phyloP scores from a whole-genome alignment of 805 yeast genomes.

The Jamesozyma jinghongensis region DNA sequence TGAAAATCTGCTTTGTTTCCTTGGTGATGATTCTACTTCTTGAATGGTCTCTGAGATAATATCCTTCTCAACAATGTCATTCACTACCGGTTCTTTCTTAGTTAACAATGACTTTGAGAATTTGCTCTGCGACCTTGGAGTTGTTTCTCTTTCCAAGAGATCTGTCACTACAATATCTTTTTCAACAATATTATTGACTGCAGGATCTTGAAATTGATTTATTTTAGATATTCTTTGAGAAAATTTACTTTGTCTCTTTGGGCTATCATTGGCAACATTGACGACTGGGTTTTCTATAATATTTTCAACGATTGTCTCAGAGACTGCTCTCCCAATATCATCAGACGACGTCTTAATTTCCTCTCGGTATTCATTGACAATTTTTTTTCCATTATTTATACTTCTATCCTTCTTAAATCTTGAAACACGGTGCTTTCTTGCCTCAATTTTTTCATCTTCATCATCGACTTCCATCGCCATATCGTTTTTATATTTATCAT shows the following conservation, averaged over 20 bases:
- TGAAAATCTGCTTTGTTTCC: slow-evolving; percentile 1
- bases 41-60: too few relatives aligned
- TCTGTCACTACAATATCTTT: slow-evolving; percentile 3
- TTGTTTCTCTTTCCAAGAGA: too few relatives aligned
- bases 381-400: not conserved
- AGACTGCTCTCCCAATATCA: not conserved
- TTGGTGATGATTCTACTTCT: too few relatives aligned
- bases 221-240: slow-evolving; percentile 3
- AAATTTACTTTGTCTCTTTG: not conserved
- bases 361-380: too few relatives aligned
- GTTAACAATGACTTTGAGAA: not conserved
- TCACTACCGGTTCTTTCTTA: too few relatives aligned
- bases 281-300: not conserved
- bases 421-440: slow-evolving; percentile 17
- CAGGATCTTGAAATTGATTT: slow-evolving; percentile 4
- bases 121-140: not conserved
- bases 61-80: slow-evolving; percentile 5
- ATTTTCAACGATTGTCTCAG: not conserved
- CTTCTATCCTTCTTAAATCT: slow-evolving; percentile 25
- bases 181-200: slow-evolving; percentile 6
- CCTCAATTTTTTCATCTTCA: slow-evolving; percentile 3
- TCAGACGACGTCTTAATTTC: too few relatives aligned
- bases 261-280: not conserved
- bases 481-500: slow-evolving; percentile 19
- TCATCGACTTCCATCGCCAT: slow-evolving; percentile 5